Percentiles rank a stretch among this genome's conserved stretches.
phyloP scores from a whole-genome alignment of 2,329 filamentous ascomycete genomes.

The Thermomyces lanuginosus region DNA sequence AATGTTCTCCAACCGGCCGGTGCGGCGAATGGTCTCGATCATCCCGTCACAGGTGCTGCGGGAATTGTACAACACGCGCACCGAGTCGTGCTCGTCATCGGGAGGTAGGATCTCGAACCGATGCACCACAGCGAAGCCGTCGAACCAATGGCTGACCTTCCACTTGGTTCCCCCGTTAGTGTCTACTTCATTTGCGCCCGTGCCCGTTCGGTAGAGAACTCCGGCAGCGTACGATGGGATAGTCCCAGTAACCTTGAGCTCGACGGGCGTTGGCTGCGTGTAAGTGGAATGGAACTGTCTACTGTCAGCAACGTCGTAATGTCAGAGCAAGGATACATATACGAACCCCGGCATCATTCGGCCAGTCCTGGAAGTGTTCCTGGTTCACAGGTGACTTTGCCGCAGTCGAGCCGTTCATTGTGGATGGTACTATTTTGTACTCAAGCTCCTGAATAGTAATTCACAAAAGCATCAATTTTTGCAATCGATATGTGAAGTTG shows the following conservation, averaged over 20 bases:
- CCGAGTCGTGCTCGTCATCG: conserved; percentile 13
- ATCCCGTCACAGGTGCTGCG: conserved; percentile 49
- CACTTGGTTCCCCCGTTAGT: conserved; percentile 43
- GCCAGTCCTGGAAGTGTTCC: conserved; percentile 34
- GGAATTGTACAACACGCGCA: conserved; percentile 52
- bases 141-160: conserved; percentile 61
- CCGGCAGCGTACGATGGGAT: conserved; percentile 60
- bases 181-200: conserved; percentile 48
- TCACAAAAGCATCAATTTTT: too few species aligned
- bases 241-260: conserved; percentile 44
- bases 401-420: too few species aligned
- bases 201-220: conserved; percentile 57
- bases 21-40: conserved; percentile 43
- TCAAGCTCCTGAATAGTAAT: too few species aligned
- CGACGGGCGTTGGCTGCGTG: conserved; percentile 48
- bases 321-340: background rate
- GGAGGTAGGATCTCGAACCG: conserved; percentile 50
- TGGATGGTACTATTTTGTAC: too few species aligned
- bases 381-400: too few species aligned
- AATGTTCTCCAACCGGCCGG: conserved; percentile 40
- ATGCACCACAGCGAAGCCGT: conserved; percentile 56
- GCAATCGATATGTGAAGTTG: too few species aligned
- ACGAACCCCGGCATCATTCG: conserved; percentile 36
- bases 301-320: conserved; percentile 5
- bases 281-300: conserved; percentile 50